Percentiles rank a stretch among this genome's conserved stretches.
Evolutionary conservation across 345 rosid genomes (phyloP).

Genomic region (Ceriops zippeliana): DNA sequence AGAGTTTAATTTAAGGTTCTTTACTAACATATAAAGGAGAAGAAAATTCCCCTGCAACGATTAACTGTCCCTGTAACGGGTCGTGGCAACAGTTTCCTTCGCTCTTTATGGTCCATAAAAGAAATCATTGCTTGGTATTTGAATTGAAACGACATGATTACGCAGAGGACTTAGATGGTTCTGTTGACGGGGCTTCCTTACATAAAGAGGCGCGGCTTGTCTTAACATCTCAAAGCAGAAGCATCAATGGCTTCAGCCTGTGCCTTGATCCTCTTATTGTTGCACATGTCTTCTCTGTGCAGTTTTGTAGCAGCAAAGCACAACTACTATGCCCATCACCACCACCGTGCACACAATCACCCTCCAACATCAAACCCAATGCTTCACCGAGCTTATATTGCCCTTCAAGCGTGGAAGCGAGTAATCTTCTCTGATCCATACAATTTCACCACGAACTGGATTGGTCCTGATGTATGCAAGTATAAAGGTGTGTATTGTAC

Average conservation of each 20-base stretch:
- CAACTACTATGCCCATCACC: conserved; percentile 22
- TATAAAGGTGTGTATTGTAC: conserved; percentile 67
- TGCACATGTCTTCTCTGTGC: conserved; percentile 26
- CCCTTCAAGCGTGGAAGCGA: conserved; percentile 68
- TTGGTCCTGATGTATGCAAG: conserved; percentile 66
- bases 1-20: no score
- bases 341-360: conserved; percentile 33
- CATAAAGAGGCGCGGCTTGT: conserved; percentile 19
- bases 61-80: conserved; percentile 42
- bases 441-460: conserved; percentile 74
- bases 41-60: conserved; percentile 21
- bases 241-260: conserved; percentile 40
- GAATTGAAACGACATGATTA: conserved; percentile 34
- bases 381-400: conserved; percentile 65
- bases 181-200: conserved; percentile 23
- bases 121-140: conserved; percentile 20
- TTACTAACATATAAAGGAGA: no score
- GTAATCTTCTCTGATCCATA: conserved; percentile 81
- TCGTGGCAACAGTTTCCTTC: conserved; percentile 29
- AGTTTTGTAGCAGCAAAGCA: conserved; percentile 45
- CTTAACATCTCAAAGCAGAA: conserved; percentile 9
- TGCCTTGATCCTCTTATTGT: conserved; percentile 28
- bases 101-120: conserved; percentile 14
- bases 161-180: conserved; percentile 28
- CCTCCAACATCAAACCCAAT: conserved; percentile 37